Evolutionary conservation across 139 green algal genomes (phyloP).

Genomic region (Volvox reticuliferus): DNA sequence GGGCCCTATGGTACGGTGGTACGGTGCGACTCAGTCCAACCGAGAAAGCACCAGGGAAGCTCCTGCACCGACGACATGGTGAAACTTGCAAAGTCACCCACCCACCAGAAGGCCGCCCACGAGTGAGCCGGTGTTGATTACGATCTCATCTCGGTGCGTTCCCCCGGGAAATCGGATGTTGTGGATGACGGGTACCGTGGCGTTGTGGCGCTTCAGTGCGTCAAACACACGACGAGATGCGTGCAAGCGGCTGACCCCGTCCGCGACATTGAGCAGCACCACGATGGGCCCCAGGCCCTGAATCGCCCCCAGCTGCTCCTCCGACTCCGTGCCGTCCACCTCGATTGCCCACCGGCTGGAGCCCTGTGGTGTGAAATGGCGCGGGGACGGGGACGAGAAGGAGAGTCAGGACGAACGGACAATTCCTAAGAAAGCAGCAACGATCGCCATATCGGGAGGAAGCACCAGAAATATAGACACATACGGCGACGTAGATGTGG

Average conservation of each 20-base stretch:
- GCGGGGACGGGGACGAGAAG: background rate
- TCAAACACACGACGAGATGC: slow-evolving; percentile 92
- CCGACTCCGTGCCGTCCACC: slow-evolving; percentile 90
- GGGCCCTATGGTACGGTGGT: too few species aligned
- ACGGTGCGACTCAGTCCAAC: too few species aligned
- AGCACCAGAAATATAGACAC: too few species aligned
- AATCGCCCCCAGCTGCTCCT: slow-evolving; percentile 79
- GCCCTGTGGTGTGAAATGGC: slow-evolving; percentile 58
- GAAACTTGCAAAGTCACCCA: background rate
- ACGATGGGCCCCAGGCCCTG: slow-evolving; percentile 72
- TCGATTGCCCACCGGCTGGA: slow-evolving; percentile 81
- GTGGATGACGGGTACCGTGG: slow-evolving; percentile 92
- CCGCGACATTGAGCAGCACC: slow-evolving; percentile 78
- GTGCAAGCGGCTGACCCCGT: slow-evolving; percentile 84
- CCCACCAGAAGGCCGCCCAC: slow-evolving; percentile 90
- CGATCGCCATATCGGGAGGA: too few species aligned
- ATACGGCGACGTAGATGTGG: too few species aligned
- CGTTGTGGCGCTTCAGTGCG: slow-evolving; percentile 68
- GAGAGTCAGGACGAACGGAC: background rate
- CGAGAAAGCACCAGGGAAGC: too few species aligned
- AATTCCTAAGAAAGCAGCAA: too few species aligned
- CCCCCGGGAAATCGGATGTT: slow-evolving; percentile 76
- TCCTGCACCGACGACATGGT: too few species aligned
- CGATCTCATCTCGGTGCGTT: slow-evolving; percentile 78
- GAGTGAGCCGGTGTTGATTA: slow-evolving; percentile 84